These are phyloP conservation scores for Rubroboletus pulcherrimus DNA, from an alignment of 768 basidiomycete genomes.

Conservation along the genomic window DNA sequence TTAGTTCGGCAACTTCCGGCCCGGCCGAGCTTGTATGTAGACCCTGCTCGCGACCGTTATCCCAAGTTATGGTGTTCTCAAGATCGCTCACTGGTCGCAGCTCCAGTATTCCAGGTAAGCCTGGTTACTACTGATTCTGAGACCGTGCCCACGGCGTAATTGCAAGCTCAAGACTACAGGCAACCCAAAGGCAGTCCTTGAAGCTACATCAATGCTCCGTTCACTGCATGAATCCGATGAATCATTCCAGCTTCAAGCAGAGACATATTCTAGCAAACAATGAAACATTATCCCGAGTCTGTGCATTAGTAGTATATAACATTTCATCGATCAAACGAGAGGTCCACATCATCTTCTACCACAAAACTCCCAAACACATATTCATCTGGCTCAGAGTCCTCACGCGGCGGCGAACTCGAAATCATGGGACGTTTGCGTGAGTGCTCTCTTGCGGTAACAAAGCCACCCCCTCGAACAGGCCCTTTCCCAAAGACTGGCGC, in stretches of 20 bases:
- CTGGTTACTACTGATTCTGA: neutral
- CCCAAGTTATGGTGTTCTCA: too few species aligned
- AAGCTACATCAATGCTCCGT: neutral
- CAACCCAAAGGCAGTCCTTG: neutral
- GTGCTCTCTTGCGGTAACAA: constrained; percentile 33
- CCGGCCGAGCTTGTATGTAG: neutral
- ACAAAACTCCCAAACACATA: constrained; percentile 79
- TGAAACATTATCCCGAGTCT: constrained; percentile 3
- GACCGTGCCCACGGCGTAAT: too few species aligned
- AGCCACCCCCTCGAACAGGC: constrained; percentile 45
- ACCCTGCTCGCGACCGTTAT: too few species aligned
- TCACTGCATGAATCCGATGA: neutral
- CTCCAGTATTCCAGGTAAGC: neutral
- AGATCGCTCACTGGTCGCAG: too few species aligned
- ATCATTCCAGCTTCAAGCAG: neutral
- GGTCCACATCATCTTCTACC: constrained; percentile 72
- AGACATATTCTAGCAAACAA: neutral
- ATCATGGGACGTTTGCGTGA: constrained; percentile 30
- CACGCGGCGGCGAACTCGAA: constrained; percentile 61
- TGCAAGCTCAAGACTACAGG: neutral
- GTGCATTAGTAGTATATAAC: constrained; percentile 5
- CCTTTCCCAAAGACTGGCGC: constrained; percentile 53
- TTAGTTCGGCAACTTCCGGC: constrained; percentile 14
- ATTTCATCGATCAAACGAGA: constrained; percentile 39
- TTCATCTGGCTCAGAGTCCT: constrained; percentile 52